These are phyloP conservation scores for Fusarium penzigii DNA, from an alignment of 2,329 filamentous ascomycete genomes.

Conservation along the genomic window DNA sequence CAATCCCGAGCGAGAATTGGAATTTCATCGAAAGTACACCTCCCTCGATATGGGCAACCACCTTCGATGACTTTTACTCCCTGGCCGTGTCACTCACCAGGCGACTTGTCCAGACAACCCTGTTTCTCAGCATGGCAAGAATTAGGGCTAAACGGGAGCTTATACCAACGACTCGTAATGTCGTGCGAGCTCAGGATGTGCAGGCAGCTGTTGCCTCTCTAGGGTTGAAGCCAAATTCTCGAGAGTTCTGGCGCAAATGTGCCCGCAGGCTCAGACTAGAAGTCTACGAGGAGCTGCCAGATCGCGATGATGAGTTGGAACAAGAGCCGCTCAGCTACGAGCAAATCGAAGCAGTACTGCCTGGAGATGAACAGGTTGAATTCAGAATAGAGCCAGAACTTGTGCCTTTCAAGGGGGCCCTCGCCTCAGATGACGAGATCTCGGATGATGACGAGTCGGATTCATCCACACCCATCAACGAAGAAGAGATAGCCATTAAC, in stretches of 20 bases:
- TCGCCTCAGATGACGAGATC: conserved; percentile 10
- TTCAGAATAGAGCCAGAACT: not conserved
- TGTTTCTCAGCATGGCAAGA: conserved; percentile 72
- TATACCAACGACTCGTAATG: conserved; percentile 27
- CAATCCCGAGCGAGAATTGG: conserved; percentile 68
- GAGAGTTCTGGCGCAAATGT: conserved; percentile 48
- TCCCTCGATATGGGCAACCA: conserved; percentile 73
- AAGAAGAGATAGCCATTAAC: conserved; percentile 33
- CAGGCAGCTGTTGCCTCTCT: conserved; percentile 51
- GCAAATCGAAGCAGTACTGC: conserved; percentile 16
- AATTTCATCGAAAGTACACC: conserved; percentile 56
- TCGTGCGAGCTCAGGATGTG: conserved; percentile 48
- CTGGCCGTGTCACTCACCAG: conserved; percentile 68
- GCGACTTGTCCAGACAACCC: conserved; percentile 66
- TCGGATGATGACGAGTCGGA: conserved; percentile 20
- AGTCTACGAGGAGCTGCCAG: conserved; percentile 42
- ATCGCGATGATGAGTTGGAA: conserved; percentile 23
- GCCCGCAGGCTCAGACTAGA: conserved; percentile 52
- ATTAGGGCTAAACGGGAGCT: conserved; percentile 52
- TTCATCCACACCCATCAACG: conserved; percentile 12
- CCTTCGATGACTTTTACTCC: conserved; percentile 74
- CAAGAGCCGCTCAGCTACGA: conserved; percentile 19
- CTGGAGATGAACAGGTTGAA: conserved; percentile 9
- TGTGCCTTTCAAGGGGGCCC: not conserved
- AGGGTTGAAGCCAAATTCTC: conserved; percentile 40